phyloP scores from a whole-genome alignment of 257 asterid species.

The Leonotis leonurus region DNA sequence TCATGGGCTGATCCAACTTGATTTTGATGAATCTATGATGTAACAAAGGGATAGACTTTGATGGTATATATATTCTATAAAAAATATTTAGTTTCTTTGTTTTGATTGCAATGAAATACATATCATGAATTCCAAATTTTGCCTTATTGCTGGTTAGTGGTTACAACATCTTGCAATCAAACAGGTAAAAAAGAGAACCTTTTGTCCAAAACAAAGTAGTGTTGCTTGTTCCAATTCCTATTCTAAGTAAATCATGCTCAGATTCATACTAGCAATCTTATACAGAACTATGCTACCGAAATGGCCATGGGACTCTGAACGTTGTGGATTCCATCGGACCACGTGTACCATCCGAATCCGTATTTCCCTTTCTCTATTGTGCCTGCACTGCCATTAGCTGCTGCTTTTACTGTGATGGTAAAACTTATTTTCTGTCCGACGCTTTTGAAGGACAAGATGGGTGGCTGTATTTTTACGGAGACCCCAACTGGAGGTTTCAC shows the following conservation, averaged over 20 bases:
- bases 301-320: slow-evolving; percentile 53
- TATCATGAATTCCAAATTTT: not conserved
- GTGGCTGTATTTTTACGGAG: slow-evolving; percentile 23
- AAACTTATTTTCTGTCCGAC: too few species aligned
- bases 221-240: too few species aligned
- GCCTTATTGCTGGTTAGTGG: too few species aligned
- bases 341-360: slow-evolving; percentile 49
- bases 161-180: too few species aligned
- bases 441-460: slow-evolving; percentile 14
- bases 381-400: slow-evolving; percentile 7
- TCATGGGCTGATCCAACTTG: not conserved
- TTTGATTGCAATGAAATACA: not conserved
- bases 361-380: slow-evolving; percentile 28
- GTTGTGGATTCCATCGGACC: slow-evolving; percentile 47
- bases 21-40: not conserved
- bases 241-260: too few species aligned
- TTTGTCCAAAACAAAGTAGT: too few species aligned
- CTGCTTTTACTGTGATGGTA: slow-evolving; percentile 14
- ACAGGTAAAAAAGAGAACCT: too few species aligned
- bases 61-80: not conserved
- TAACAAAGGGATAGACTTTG: not conserved
- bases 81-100: not conserved
- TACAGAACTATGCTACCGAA: slow-evolving; percentile 30
- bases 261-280: too few species aligned
- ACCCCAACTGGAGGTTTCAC: slow-evolving; percentile 26